A percentile compares a stretch with the other conserved stretches of the same genome.
Evolutionary conservation across 2,329 filamentous ascomycete genomes (phyloP).

Genomic region (Nectriaceae sp.): DNA sequence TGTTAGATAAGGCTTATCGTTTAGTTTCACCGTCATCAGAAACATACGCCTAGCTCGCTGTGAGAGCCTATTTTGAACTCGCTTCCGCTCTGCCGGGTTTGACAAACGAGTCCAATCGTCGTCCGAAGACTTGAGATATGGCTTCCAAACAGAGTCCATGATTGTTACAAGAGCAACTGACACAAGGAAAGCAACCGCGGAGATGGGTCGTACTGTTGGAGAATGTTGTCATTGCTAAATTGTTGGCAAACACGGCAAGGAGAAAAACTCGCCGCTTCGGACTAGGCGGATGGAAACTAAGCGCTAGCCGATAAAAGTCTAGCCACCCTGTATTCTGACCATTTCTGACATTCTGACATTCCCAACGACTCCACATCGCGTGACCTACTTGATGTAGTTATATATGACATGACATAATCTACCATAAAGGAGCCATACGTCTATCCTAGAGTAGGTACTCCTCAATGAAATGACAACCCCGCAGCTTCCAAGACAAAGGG

Average conservation of each 20-base stretch:
- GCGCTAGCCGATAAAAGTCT: background rate
- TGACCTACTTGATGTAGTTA: no score
- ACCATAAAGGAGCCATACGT: no score
- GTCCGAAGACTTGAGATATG: background rate
- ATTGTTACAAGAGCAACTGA: background rate
- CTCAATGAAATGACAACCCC: no score
- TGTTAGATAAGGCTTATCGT: background rate
- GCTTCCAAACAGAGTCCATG: constrained; percentile 1
- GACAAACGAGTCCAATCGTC: constrained; percentile 17
- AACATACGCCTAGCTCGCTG: constrained; percentile 18
- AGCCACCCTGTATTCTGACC: background rate
- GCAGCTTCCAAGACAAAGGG: no score
- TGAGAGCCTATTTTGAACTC: constrained; percentile 20
- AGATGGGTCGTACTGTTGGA: background rate
- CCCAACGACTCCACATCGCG: no score
- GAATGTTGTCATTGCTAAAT: no score
- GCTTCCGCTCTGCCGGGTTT: constrained; percentile 14
- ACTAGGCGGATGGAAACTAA: no score
- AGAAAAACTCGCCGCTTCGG: background rate
- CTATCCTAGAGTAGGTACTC: no score
- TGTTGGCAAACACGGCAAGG: background rate
- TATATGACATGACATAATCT: no score
- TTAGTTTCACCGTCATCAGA: background rate
- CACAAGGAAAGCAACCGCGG: background rate
- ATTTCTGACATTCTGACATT: background rate